Percentiles rank a stretch among this genome's conserved stretches.
Conservation (phyloP, 208 protist genomes). For the Ichthyophonus hoferi region DNA sequence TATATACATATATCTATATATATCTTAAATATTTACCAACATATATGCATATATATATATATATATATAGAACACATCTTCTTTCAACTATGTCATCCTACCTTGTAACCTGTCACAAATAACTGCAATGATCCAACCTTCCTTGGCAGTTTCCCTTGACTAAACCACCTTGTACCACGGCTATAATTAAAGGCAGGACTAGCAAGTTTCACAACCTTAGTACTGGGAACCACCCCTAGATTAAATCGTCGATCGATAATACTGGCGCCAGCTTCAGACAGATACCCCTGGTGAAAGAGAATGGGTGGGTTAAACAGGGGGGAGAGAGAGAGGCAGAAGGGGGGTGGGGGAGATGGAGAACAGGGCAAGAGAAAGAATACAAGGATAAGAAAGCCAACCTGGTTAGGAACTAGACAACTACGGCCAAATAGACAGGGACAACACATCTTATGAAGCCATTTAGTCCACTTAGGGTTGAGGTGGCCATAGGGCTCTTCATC, state of each 20-base stretch:
- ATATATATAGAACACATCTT: not conserved
- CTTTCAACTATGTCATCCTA: not conserved
- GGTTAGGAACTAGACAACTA: slow-evolving; percentile 42
- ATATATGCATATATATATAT: not conserved
- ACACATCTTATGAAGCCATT: slow-evolving; percentile 51
- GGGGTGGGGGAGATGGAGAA: not conserved
- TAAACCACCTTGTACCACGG: not conserved
- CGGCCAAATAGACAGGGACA: slow-evolving; percentile 51
- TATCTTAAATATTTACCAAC: too few species aligned
- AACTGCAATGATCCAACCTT: slow-evolving; percentile 45
- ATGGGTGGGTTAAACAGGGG: slow-evolving; percentile 1
- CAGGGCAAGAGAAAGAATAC: not conserved
- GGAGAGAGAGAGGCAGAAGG: not conserved
- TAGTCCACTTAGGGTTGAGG: slow-evolving; percentile 55
- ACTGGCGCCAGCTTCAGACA: slow-evolving; percentile 49
- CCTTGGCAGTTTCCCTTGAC: not conserved
- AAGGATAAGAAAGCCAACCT: slow-evolving; percentile 8
- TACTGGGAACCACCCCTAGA: slow-evolving; percentile 49
- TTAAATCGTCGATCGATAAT: slow-evolving; percentile 39
- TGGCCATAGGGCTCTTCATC: slow-evolving; percentile 54
- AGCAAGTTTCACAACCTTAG: slow-evolving; percentile 34
- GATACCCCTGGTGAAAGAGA: slow-evolving; percentile 35
- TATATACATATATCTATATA: not conserved
- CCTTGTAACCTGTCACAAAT: slow-evolving; percentile 45
- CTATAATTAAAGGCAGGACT: slow-evolving; percentile 38